These are phyloP conservation scores for Pogostemon cablin DNA, from an alignment of 257 asterid species.

Conservation along the genomic window DNA sequence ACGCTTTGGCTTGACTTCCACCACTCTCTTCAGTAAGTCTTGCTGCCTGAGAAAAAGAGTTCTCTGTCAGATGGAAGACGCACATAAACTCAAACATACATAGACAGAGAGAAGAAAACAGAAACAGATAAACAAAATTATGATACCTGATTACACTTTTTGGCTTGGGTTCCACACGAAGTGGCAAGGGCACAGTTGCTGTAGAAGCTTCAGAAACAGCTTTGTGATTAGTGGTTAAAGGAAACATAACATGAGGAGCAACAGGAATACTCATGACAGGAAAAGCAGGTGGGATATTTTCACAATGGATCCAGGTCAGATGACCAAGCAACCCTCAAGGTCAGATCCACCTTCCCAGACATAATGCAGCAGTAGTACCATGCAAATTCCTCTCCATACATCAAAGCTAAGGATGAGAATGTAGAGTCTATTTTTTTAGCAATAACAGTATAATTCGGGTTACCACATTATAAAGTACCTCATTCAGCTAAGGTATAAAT, in stretches of 20 bases:
- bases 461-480: slow-evolving; percentile 4
- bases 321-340: neutral
- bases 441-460: neutral
- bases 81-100: neutral
- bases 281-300: slow-evolving; percentile 7
- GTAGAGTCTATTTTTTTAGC: slow-evolving; percentile 3
- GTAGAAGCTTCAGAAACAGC: slow-evolving; percentile 92
- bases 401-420: slow-evolving; percentile 14
- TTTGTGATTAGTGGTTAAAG: slow-evolving; percentile 65
- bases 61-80: slow-evolving; percentile 12
- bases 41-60: slow-evolving; percentile 67
- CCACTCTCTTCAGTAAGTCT: slow-evolving; percentile 85
- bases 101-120: neutral
- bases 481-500: neutral
- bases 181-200: slow-evolving; percentile 81
- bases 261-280: slow-evolving; percentile 10
- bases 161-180: slow-evolving; percentile 95
- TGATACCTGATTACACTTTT: slow-evolving; percentile 89
- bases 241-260: slow-evolving; percentile 19
- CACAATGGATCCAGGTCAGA: neutral
- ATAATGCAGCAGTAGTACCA: neutral
- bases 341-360: neutral
- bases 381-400: slow-evolving; percentile 9
- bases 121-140: neutral
- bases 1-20: slow-evolving; percentile 88